Evolutionary conservation across 495 filamentous ascomycete genomes (phyloP).

Genomic region (Bryoglossum gracile): DNA sequence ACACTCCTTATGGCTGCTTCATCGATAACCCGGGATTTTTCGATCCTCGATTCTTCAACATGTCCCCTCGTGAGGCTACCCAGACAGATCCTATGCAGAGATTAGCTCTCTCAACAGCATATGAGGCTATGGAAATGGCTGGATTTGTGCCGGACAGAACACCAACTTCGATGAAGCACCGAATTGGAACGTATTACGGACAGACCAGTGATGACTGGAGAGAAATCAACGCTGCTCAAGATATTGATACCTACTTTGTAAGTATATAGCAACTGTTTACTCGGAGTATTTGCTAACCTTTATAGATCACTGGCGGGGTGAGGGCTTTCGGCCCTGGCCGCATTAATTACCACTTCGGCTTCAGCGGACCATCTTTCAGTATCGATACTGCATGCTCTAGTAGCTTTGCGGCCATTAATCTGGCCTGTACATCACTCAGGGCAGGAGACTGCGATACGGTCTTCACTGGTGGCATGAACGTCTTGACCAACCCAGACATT

Average conservation of each 20-base stretch:
- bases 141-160: conserved; percentile 79
- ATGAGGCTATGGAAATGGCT: conserved; percentile 87
- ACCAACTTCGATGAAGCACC: conserved; percentile 45
- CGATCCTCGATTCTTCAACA: conserved; percentile 89
- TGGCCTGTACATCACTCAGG: conserved; percentile 40
- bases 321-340: conserved; percentile 71
- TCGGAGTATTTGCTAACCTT: conserved; percentile 74
- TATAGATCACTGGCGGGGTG: conserved; percentile 83
- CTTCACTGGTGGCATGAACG: conserved; percentile 71
- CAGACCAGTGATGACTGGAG: conserved; percentile 30
- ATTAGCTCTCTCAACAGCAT: conserved; percentile 74
- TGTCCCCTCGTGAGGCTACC: conserved; percentile 85
- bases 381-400: conserved; percentile 49
- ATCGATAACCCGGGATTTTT: conserved; percentile 51
- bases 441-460: conserved; percentile 32
- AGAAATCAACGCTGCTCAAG: conserved; percentile 81
- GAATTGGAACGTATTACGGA: conserved; percentile 42
- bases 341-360: conserved; percentile 42
- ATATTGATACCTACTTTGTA: conserved; percentile 90
- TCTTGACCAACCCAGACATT: conserved; percentile 76
- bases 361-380: conserved; percentile 39
- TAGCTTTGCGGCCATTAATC: conserved; percentile 43
- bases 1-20: conserved; percentile 45
- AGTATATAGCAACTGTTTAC: conserved; percentile 78
- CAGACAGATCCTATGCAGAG: conserved; percentile 90